phyloP scores from a whole-genome alignment of 306 rosid species.

The Acmispon strigosus region DNA sequence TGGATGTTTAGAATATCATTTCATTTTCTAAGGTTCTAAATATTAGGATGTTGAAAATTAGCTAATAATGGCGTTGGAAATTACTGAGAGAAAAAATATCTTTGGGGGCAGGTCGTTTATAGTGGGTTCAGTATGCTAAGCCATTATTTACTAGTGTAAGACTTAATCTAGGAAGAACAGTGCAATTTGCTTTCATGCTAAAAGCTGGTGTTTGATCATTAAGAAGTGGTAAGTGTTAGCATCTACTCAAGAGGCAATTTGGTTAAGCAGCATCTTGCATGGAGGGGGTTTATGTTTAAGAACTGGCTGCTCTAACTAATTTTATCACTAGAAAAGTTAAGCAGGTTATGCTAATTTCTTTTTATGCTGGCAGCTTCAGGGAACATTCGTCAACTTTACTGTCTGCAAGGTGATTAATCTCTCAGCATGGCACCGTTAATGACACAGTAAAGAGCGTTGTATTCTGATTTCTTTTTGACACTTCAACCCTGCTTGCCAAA shows the following conservation, averaged over 20 bases:
- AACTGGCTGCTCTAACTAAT: not conserved
- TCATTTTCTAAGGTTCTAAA: not conserved
- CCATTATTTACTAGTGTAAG: not conserved
- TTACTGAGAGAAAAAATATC: not conserved
- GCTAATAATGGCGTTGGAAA: not conserved
- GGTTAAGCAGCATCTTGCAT: not conserved
- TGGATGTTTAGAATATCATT: not conserved
- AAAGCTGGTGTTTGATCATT: not conserved
- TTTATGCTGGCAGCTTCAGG: slow-evolving; percentile 72
- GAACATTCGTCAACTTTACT: slow-evolving; percentile 94
- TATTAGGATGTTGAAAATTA: not conserved
- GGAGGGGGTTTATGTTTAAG: not conserved
- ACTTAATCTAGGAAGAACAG: not conserved
- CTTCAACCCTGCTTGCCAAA: slow-evolving; percentile 35
- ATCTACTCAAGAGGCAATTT: not conserved
- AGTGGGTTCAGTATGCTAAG: not conserved
- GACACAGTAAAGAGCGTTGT: slow-evolving; percentile 32
- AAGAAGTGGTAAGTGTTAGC: not conserved
- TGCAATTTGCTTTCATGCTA: not conserved
- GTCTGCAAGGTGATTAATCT: slow-evolving; percentile 77
- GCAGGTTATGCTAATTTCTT: not conserved
- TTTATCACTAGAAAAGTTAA: not conserved
- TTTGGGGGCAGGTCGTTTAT: not conserved
- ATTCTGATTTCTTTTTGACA: slow-evolving; percentile 33
- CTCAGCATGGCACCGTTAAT: slow-evolving; percentile 20